Evolutionary conservation across 2,329 filamentous ascomycete genomes (phyloP).

Genomic region (Aspergillus pseudonomiae): DNA sequence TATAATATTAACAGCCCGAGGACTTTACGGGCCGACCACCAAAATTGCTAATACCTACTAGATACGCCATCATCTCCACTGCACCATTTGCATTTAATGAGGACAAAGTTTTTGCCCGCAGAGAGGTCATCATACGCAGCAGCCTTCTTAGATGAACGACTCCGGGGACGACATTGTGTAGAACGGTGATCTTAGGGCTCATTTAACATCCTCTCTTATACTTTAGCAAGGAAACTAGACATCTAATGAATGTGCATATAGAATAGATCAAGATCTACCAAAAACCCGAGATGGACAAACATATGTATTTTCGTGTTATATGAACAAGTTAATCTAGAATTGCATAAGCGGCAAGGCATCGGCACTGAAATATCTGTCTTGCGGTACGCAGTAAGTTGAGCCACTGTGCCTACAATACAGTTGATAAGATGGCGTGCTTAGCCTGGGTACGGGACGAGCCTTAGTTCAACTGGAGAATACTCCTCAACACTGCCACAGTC

Average conservation of each 20-base stretch:
- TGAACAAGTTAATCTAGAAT: not conserved
- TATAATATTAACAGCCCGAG: no score
- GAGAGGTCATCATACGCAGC: not conserved
- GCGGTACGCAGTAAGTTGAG: not conserved
- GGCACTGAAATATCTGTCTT: not conserved
- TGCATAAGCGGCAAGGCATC: not conserved
- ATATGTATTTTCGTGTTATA: not conserved
- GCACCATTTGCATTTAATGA: not conserved
- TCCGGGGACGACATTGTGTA: no score
- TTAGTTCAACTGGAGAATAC: not conserved
- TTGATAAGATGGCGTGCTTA: not conserved
- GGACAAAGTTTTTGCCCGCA: not conserved
- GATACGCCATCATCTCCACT: no score
- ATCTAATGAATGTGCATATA: no score
- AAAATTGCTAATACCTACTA: no score
- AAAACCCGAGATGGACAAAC: not conserved
- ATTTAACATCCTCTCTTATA: no score
- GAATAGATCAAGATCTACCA: not conserved
- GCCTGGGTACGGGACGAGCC: not conserved
- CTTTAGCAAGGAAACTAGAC: no score
- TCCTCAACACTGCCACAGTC: not conserved
- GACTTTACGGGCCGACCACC: no score
- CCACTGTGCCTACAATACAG: not conserved
- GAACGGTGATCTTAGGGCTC: no score
- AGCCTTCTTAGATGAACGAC: not conserved